phyloP scores from a whole-genome alignment of 371 early-diverging fungal species.

The Syncephalastrum sp. region DNA sequence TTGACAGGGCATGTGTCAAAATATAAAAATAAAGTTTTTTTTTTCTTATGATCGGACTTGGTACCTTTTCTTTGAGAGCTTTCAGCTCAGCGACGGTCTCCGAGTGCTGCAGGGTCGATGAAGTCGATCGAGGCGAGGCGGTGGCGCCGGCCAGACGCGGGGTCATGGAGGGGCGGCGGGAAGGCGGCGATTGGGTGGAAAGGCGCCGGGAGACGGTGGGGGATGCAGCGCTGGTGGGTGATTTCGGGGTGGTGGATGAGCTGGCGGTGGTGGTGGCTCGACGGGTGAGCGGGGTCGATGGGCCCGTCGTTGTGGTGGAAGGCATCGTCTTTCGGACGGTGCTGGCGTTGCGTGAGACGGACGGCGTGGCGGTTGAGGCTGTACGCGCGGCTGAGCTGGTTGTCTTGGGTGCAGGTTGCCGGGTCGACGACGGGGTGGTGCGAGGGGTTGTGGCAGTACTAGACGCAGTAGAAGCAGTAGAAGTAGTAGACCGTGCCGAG shows the following conservation, averaged over 20 bases:
- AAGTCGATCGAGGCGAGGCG: neutral
- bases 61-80: slow-evolving; percentile 19
- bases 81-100: slow-evolving; percentile 23
- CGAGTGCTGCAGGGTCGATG: slow-evolving; percentile 8
- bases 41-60: neutral
- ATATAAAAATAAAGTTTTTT: slow-evolving; percentile 2
- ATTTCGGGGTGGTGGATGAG: slow-evolving; percentile 3
- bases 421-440: slow-evolving; percentile 9
- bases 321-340: slow-evolving; percentile 8
- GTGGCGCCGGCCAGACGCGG: slow-evolving; percentile 5
- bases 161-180: slow-evolving; percentile 4
- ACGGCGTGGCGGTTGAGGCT: slow-evolving; percentile 7
- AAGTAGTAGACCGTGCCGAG: neutral
- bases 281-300: slow-evolving; percentile 16
- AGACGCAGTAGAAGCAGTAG: neutral
- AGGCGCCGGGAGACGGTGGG: slow-evolving; percentile 11
- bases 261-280: slow-evolving; percentile 8
- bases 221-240: slow-evolving; percentile 4
- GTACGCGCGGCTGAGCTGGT: slow-evolving; percentile 7
- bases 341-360: slow-evolving; percentile 13
- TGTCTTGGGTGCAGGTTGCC: neutral
- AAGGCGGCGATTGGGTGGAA: slow-evolving; percentile 8
- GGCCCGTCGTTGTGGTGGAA: slow-evolving; percentile 1
- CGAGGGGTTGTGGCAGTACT: neutral
- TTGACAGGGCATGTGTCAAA: neutral